Conservation (phyloP, 148 eudicot species). For the Rhododendron williamsianum region DNA sequence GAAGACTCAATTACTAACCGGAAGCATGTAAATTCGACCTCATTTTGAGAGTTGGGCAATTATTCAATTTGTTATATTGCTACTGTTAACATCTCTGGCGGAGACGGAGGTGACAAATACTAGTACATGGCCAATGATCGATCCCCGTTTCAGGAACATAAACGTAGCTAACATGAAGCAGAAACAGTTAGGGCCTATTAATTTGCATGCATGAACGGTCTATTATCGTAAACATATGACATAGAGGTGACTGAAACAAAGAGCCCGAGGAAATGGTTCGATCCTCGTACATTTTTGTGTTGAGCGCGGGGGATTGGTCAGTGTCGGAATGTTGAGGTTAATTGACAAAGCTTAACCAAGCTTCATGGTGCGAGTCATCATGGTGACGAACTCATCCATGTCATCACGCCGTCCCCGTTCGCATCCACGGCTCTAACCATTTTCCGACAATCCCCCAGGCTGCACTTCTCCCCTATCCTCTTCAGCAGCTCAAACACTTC, state of each 20-base stretch:
- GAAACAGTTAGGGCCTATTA: background rate
- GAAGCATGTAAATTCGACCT: background rate
- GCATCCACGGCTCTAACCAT: constrained; percentile 65
- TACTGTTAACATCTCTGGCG: no score
- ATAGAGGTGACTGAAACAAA: background rate
- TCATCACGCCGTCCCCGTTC: constrained; percentile 69
- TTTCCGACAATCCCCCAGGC: constrained; percentile 39
- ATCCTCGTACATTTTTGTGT: background rate
- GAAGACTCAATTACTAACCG: no score
- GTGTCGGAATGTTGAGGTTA: background rate
- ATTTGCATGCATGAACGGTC: background rate
- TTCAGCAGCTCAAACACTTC: constrained; percentile 46
- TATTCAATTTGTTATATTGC: no score
- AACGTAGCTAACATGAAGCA: background rate
- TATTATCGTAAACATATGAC: background rate
- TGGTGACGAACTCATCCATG: constrained; percentile 55
- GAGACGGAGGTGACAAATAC: no score
- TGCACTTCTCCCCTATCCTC: constrained; percentile 51
- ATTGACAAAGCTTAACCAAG: constrained; percentile 12
- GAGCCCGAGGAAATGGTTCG: background rate
- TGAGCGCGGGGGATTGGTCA: background rate
- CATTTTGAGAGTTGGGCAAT: no score
- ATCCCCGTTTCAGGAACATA: background rate
- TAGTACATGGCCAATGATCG: background rate
- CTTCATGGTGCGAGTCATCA: constrained; percentile 68